Percentiles rank a stretch among this genome's conserved stretches.
These are phyloP conservation scores for Mycena sp. DNA, from an alignment of 1,284 basidiomycete genomes.

Conservation along the genomic window DNA sequence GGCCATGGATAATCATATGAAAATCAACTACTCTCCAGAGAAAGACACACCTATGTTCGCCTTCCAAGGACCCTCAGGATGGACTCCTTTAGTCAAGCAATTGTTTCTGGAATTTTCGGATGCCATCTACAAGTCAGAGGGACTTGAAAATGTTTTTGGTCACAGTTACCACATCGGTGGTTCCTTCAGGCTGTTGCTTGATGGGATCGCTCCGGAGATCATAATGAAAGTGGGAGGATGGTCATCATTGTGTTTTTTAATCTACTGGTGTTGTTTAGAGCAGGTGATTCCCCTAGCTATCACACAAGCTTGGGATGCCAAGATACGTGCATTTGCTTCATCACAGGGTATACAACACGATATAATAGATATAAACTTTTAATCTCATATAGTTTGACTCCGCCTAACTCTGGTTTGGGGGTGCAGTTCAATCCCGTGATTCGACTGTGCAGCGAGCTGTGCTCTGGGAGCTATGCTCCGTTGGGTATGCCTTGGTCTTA, in stretches of 20 bases:
- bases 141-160: constrained; percentile 13
- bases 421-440: no score
- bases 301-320: constrained; percentile 4
- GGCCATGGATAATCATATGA: constrained; percentile 36
- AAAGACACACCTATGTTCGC: constrained; percentile 31
- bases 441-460: no score
- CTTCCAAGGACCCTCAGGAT: background rate
- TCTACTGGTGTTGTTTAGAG: no score
- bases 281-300: no score
- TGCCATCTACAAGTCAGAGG: constrained; percentile 27
- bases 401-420: background rate
- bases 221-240: no score
- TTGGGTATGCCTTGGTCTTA: background rate
- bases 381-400: background rate
- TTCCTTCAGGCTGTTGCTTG: constrained; percentile 2
- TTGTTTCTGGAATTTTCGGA: constrained; percentile 35
- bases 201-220: no score
- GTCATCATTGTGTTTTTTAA: no score
- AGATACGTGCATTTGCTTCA: background rate
- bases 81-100: constrained; percentile 22
- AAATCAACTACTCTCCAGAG: constrained; percentile 17
- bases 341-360: background rate
- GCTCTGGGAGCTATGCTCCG: no score
- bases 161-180: constrained; percentile 27
- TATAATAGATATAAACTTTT: background rate